phyloP scores from a whole-genome alignment of 768 basidiomycete genomes.

The Leccinum disarticulatum region DNA sequence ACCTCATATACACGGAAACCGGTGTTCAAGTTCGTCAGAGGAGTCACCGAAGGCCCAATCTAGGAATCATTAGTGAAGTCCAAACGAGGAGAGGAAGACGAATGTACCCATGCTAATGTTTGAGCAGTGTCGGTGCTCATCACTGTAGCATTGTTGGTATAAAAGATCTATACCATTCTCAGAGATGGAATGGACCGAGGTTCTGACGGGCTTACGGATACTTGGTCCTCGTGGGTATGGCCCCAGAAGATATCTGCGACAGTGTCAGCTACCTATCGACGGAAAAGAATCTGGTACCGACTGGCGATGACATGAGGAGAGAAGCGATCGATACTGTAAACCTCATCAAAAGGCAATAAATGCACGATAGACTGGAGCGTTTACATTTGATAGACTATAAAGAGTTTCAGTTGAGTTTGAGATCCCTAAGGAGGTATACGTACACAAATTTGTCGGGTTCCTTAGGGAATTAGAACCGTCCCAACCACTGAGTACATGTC shows the following conservation, averaged over 20 bases:
- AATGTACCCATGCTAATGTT: slow-evolving; percentile 50
- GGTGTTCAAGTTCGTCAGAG: slow-evolving; percentile 68
- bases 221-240: slow-evolving; percentile 73
- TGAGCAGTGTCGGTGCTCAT: slow-evolving; percentile 57
- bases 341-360: neutral
- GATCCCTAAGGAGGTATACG: slow-evolving; percentile 23
- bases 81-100: slow-evolving; percentile 4
- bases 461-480: slow-evolving; percentile 65
- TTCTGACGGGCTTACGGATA: slow-evolving; percentile 45
- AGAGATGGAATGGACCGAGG: neutral
- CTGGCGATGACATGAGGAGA: slow-evolving; percentile 77
- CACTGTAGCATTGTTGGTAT: slow-evolving; percentile 66
- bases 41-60: slow-evolving; percentile 72
- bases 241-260: slow-evolving; percentile 70
- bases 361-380: neutral
- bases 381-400: slow-evolving; percentile 50
- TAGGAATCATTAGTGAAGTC: slow-evolving; percentile 26
- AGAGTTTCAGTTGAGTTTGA: slow-evolving; percentile 5
- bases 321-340: slow-evolving; percentile 65
- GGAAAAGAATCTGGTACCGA: slow-evolving; percentile 34
- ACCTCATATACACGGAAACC: slow-evolving; percentile 58
- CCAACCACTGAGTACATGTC: slow-evolving; percentile 64
- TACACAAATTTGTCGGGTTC: slow-evolving; percentile 71
- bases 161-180: slow-evolving; percentile 53
- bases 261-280: slow-evolving; percentile 10